Conservation (phyloP, 2,329 filamentous ascomycete genomes). For the Neofusicoccum sp. region DNA sequence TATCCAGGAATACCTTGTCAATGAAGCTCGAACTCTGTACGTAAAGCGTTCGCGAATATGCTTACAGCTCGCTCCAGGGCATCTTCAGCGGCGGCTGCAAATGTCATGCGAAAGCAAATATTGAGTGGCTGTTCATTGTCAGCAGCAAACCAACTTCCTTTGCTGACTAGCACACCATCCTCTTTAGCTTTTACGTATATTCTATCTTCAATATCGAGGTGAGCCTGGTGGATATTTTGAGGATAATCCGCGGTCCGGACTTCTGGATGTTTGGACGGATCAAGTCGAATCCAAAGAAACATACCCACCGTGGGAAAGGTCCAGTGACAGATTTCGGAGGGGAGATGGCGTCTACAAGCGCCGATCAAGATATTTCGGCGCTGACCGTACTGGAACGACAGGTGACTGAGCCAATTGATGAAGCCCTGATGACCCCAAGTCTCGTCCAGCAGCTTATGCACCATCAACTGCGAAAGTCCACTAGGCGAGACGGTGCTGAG, state of each 20-base stretch:
- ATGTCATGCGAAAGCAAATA: conserved; percentile 14
- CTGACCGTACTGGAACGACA: conserved; percentile 29
- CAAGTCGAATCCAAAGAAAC: conserved; percentile 31
- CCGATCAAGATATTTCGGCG: conserved; percentile 29
- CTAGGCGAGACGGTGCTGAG: conserved; percentile 27
- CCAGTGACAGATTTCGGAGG: conserved; percentile 26
- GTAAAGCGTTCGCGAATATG: conserved; percentile 1
- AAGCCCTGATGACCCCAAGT: conserved; percentile 37
- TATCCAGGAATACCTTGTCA: no score
- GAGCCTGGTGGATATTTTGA: not conserved
- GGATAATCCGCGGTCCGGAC: not conserved
- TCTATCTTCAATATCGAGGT: conserved; percentile 27
- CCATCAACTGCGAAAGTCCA: conserved; percentile 34
- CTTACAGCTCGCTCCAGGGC: not conserved
- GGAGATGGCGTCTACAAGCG: conserved; percentile 31
- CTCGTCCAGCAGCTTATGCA: conserved; percentile 35
- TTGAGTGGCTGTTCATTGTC: no score
- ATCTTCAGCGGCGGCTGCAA: conserved; percentile 17
- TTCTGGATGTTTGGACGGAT: not conserved
- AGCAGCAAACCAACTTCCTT: conserved; percentile 28
- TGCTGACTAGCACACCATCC: conserved; percentile 27
- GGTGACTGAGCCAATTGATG: conserved; percentile 30
- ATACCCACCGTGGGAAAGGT: conserved; percentile 28
- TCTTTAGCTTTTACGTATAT: conserved; percentile 24
- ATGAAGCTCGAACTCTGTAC: not conserved